A percentile compares a stretch with the other conserved stretches of the same genome.
phyloP scores from a whole-genome alignment of 352 stramenopile species.

The Phytopythium delawarense region DNA sequence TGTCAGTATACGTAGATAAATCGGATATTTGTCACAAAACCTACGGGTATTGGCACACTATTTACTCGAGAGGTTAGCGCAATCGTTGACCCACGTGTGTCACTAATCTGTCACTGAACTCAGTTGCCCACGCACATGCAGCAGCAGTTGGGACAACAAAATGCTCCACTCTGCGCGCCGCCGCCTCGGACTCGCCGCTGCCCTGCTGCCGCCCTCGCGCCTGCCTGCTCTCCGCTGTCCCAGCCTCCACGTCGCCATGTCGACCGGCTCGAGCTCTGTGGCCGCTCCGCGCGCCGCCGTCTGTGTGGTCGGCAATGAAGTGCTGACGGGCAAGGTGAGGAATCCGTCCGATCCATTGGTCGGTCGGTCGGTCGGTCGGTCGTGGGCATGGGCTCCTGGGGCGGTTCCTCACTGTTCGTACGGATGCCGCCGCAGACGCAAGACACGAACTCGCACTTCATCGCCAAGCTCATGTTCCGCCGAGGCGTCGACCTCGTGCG shows the following conservation, averaged over 20 bases:
- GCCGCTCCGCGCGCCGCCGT: conserved; percentile 38
- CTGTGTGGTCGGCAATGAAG: conserved; percentile 66
- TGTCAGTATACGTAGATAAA: too few relatives aligned
- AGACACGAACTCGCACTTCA: conserved; percentile 84
- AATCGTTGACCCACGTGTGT: too few relatives aligned
- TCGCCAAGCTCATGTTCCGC: conserved; percentile 77
- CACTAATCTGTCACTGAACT: too few relatives aligned
- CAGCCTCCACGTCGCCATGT: neutral
- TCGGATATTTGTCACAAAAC: too few relatives aligned
- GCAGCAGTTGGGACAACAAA: neutral
- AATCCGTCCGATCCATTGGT: too few relatives aligned
- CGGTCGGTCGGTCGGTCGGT: too few relatives aligned
- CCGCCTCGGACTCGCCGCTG: neutral
- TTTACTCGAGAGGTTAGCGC: too few relatives aligned
- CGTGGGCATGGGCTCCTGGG: too few relatives aligned
- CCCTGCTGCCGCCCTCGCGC: neutral
- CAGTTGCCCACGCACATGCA: too few relatives aligned
- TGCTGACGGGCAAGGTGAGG: conserved; percentile 55
- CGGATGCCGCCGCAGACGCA: conserved; percentile 39
- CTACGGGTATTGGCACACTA: too few relatives aligned
- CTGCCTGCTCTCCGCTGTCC: neutral
- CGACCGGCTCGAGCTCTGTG: neutral
- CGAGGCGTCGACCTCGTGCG: conserved; percentile 75
- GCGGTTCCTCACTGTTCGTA: too few relatives aligned
- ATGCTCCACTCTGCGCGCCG: neutral